Percentiles rank a stretch among this genome's conserved stretches.
These are phyloP conservation scores for Penicillium longicatenatum DNA, from an alignment of 495 filamentous ascomycete genomes.

Conservation along the genomic window DNA sequence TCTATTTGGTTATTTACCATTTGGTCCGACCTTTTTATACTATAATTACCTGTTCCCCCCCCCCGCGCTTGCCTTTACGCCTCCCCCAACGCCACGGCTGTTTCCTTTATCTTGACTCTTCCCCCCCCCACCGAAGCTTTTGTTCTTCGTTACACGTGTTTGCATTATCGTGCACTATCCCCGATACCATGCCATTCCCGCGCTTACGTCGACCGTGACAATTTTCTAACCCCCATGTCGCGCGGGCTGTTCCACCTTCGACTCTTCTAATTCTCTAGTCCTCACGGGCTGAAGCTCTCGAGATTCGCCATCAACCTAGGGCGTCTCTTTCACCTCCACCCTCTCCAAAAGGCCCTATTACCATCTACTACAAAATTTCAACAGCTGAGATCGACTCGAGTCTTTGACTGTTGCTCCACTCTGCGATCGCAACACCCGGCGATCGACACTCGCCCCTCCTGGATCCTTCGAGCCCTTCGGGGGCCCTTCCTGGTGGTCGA, in stretches of 20 bases:
- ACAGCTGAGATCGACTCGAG: constrained; percentile 8
- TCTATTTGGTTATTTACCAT: constrained; percentile 3
- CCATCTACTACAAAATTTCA: constrained; percentile 1
- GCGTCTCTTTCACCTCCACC: neutral
- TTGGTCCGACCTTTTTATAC: constrained; percentile 6
- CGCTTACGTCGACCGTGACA: constrained; percentile 27
- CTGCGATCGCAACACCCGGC: constrained; percentile 37
- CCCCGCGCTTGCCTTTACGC: neutral
- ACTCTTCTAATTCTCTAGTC: constrained; percentile 5
- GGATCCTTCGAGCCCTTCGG: constrained; percentile 50
- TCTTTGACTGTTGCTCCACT: constrained; percentile 25
- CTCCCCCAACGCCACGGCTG: constrained; percentile 10
- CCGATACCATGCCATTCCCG: constrained; percentile 26
- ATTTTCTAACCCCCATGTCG: neutral
- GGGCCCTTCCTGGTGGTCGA: constrained; percentile 44
- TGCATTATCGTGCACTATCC: neutral
- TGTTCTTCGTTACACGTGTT: constrained; percentile 1
- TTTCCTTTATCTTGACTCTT: constrained; percentile 5
- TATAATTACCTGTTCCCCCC: constrained; percentile 10
- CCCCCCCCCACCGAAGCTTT: constrained; percentile 4
- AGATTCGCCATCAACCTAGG: neutral
- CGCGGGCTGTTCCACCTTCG: neutral
- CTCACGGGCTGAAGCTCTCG: neutral
- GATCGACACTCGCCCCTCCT: constrained; percentile 44
- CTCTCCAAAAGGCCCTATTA: neutral